A percentile compares a stretch with the other conserved stretches of the same genome.
Evolutionary conservation across 163 green algal species (phyloP).

Genomic region (Chloromonas sp.): DNA sequence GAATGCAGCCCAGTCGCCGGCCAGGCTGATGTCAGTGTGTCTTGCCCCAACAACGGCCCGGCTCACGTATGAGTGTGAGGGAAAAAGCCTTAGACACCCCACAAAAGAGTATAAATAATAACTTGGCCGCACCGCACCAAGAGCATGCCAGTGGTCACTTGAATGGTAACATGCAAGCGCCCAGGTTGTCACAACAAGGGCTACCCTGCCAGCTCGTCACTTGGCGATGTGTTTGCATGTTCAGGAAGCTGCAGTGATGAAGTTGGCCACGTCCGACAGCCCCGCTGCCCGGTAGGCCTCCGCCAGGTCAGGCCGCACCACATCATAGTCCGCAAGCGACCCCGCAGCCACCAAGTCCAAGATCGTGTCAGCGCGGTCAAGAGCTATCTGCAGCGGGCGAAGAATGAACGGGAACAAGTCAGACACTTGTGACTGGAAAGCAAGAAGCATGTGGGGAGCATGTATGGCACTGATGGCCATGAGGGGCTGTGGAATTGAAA

Average conservation of each 20-base stretch:
- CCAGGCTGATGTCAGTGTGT: no score
- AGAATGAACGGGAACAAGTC: not conserved
- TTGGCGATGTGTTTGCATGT: no score
- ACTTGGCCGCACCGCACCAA: no score
- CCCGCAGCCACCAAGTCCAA: conserved; percentile 63
- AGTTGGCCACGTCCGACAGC: conserved; percentile 55
- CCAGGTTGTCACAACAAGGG: no score
- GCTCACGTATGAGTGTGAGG: no score
- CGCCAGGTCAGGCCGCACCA: conserved; percentile 46
- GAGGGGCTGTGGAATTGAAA: not conserved
- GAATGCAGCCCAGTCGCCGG: no score
- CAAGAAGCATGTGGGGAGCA: not conserved
- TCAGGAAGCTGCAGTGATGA: conserved; percentile 39
- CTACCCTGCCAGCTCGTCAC: no score
- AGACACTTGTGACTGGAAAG: not conserved
- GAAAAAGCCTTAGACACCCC: no score
- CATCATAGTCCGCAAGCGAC: conserved; percentile 41
- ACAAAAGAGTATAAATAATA: no score
- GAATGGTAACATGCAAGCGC: no score
- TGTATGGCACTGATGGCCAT: not conserved
- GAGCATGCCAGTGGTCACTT: no score
- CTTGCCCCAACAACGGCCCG: no score
- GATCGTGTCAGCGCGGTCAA: conserved; percentile 45
- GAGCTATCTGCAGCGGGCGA: conserved; percentile 27
- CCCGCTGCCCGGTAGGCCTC: conserved; percentile 52